These are phyloP conservation scores for Teratosphaeria zuluensis DNA, from an alignment of 2,329 filamentous ascomycete genomes.

Conservation along the genomic window DNA sequence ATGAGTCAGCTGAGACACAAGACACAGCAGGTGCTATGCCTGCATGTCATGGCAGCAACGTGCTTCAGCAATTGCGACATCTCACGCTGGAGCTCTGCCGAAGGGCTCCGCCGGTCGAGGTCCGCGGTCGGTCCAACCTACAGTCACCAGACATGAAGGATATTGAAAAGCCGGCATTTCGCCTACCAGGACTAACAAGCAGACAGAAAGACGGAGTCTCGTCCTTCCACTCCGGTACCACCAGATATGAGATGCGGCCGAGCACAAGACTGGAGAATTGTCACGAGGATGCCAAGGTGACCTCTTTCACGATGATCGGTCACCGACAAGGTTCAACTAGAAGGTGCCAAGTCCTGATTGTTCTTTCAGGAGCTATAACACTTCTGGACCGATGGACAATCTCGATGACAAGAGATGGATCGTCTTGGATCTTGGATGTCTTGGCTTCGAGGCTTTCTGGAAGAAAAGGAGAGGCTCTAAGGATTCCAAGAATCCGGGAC, in stretches of 20 bases:
- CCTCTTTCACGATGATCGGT: not conserved
- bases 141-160: no score
- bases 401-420: not conserved
- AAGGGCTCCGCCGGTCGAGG: no score
- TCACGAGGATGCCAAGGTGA: not conserved
- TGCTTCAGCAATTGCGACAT: no score
- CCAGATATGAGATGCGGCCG: not conserved
- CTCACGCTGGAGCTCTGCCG: no score
- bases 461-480: not conserved
- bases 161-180: no score
- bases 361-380: not conserved
- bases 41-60: no score
- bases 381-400: not conserved
- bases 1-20: no score
- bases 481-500: not conserved
- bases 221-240: not conserved
- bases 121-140: no score
- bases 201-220: not conserved
- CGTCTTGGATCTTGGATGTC: not conserved
- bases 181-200: no score
- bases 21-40: no score
- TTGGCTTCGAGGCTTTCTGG: not conserved
- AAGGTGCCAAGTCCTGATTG: not conserved
- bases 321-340: not conserved
- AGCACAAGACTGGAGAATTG: not conserved